Base-by-base conservation (phyloP, 257 asterid species). In the Solanum arcanum region DNA sequence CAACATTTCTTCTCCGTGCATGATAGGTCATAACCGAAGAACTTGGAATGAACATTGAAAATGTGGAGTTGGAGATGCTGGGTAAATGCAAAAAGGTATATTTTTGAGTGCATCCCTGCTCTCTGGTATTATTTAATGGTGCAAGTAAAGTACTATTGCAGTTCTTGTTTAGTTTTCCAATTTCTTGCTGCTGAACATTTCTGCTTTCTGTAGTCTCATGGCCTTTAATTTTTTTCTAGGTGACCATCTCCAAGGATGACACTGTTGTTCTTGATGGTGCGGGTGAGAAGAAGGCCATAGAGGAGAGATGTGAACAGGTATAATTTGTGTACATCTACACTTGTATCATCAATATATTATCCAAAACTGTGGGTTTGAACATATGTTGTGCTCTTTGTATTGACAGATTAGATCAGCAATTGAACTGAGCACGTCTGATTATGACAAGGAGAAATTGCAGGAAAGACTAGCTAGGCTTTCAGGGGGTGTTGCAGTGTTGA, bases 391-490 rank as follows among this genome's bases (percentile, higher is more conserved):
- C n/a, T 68, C 66, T 87, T 62, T 42, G 47, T 86, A 42, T 72
- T 86, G 66, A 23, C 92, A 94, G 98, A 89, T 94, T 37, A 85
- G 94, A 27, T 91, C 95, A 88, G 87, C 87, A 52, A 87, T 92
- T 23, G 96, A 91, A 78, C 86, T 89, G 90, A 92, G 93, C 90
- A 90, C 93, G 42, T 92, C 93, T 69, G 94, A 92, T 47, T 92
- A 92, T 39, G 96, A 94, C 87, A 93, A 93, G 91, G 95, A 93
- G 89, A 94, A 92, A 90, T 88, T 94, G 52, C 93, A 93, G 80
- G 95, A 92, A 62, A 92, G 96, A 70, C 92, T 94, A 14, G 96
- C 95, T 66, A 93, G 92, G 88, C 95, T 93, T 47, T 93, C 95
- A 29, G 96, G 96, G 75, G 97, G 95, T 86, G 94, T 91, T 31